These are phyloP conservation scores for Aspergillus puulaauensis DNA, from an alignment of 2,329 filamentous ascomycete genomes.

Conservation along the genomic window DNA sequence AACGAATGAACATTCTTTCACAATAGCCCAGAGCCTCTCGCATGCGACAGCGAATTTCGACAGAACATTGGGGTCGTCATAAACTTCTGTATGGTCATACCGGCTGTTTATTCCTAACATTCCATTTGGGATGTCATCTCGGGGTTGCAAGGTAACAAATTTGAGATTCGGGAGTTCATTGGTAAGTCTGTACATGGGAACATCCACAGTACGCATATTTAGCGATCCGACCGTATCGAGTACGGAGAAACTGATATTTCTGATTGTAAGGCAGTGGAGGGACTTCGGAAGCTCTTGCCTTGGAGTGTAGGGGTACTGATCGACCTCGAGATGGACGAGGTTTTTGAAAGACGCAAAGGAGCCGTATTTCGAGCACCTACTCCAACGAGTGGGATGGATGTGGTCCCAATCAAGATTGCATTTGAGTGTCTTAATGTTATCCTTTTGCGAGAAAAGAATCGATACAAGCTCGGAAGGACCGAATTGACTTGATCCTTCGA, in stretches of 20 bases:
- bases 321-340: conserved; percentile 1
- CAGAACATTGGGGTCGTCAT: neutral
- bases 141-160: neutral
- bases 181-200: neutral
- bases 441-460: neutral
- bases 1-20: neutral
- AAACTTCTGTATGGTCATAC: neutral
- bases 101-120: neutral
- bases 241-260: conserved; percentile 2
- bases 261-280: neutral
- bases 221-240: neutral
- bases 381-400: neutral
- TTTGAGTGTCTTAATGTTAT: neutral
- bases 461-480: neutral
- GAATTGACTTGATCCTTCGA: neutral
- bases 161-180: neutral
- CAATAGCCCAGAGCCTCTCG: neutral
- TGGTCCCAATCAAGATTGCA: neutral
- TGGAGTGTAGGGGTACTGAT: conserved; percentile 1
- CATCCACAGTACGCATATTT: conserved; percentile 2
- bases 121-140: neutral
- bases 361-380: conserved; percentile 1
- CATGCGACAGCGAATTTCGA: neutral
- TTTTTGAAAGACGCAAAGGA: conserved; percentile 4
- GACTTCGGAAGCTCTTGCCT: neutral